Conservation (phyloP, 257 asterid genomes). For the Lycium barbarum region DNA sequence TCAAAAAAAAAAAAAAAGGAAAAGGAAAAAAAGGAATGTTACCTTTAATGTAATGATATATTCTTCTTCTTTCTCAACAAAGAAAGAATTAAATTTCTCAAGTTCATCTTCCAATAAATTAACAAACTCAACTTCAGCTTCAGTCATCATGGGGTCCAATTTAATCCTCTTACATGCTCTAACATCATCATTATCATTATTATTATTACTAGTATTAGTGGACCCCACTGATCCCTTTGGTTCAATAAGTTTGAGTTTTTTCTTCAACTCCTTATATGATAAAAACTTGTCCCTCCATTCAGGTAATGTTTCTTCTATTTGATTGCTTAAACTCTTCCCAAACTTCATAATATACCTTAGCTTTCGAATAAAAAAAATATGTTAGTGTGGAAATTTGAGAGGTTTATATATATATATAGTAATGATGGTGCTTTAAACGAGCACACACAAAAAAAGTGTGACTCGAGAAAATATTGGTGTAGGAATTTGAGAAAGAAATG, state of each 20-base stretch:
- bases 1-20: too few species aligned
- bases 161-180: constrained; percentile 63
- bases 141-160: constrained; percentile 65
- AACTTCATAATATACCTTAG: constrained; percentile 60
- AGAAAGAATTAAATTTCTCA: constrained; percentile 87
- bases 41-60: constrained; percentile 85
- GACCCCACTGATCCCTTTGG: constrained; percentile 42
- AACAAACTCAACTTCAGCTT: constrained; percentile 75
- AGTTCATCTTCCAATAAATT: constrained; percentile 84
- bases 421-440: neutral
- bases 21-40: too few species aligned
- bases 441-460: neutral
- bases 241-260: constrained; percentile 71
- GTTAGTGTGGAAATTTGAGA: too few species aligned
- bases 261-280: constrained; percentile 90
- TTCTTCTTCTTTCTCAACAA: constrained; percentile 91
- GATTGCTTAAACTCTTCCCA: constrained; percentile 87
- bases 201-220: too few species aligned
- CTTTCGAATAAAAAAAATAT: too few species aligned
- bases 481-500: neutral
- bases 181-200: neutral
- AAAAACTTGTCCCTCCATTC: constrained; percentile 96
- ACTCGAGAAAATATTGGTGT: neutral
- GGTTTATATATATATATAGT: neutral
- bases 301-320: constrained; percentile 92